Evolutionary conservation across 129 eudicot genomes (phyloP).

Genomic region (sunflower (Helianthus annuus)): HanXRQr2.0-SUNRISE NC_035445.2:133360665-133361164

Average conservation of each 20-base stretch:
- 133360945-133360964: not conserved
- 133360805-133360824: constrained; percentile 4
- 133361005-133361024: constrained; percentile 13
- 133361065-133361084: constrained; percentile 10
- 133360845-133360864: no score
- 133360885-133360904: not conserved
- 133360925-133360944: not conserved
- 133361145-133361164: constrained; percentile 2
- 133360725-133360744: constrained; percentile 1
- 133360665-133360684: not conserved
- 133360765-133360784: constrained; percentile 6
- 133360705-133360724: constrained; percentile 4
- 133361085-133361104: not conserved
- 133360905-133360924: not conserved
- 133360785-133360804: not conserved
- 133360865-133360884: no score
- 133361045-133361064: constrained; percentile 6
- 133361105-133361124: constrained; percentile 1
- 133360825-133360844: not conserved
- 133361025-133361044: constrained; percentile 1
- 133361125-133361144: not conserved
- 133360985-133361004: not conserved
- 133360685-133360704: constrained; percentile 7
- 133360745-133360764: constrained; percentile 4
- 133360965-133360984: not conserved